Evolutionary conservation across 495 filamentous ascomycete genomes (phyloP), one percentile per base, ranked within the genome.

Genomic region (Aspergillus heteromorphus): DNA sequence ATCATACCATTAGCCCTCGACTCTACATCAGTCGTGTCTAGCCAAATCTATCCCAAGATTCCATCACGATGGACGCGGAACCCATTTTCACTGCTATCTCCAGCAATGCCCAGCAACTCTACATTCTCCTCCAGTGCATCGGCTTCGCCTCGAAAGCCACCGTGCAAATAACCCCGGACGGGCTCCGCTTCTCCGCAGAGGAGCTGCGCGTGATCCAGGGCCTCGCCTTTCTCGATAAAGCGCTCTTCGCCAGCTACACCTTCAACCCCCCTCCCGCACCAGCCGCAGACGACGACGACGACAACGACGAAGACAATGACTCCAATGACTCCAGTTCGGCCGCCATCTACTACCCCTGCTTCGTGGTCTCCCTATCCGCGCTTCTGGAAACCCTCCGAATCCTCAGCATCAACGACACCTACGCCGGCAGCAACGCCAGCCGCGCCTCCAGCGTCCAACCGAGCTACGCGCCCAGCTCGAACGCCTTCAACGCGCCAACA

Each of bases 361-460:
- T 97, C 65, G 86, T 90, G 54, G 85, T 97, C 55, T 92, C 90
- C 10, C 79, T 98, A 36, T 78, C 87, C 1, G 87, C 92, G 36
- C 79, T 98, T 8, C 81, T 98, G 40, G 93, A 98, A 74, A 96
- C 91, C 8, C 78, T 98, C 23, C 92, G 96, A 61, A 96, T 98
- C 38, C 92, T 97, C 64, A 87, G 88, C 45, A 81, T 90, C 54
- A 84, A 83, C 41, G 89, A 96, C 59, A 65, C 81, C n/a, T 71
- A 77, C 30, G 78, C 82, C 49, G 71, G 78, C 23, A 81, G 75
- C 58, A 57, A 80, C 60, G 21, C 54, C 31, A 59, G 61, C 48
- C 49, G 55, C 75, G 73, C 68, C 79, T 72, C 79, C 49, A 78
- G 78, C 48, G 65, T 73, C 16, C 66, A 71, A 21, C 78, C 80